phyloP scores from a whole-genome alignment of 2,329 filamentous ascomycete species.

The Fonsecaea multimorphosa region DNA sequence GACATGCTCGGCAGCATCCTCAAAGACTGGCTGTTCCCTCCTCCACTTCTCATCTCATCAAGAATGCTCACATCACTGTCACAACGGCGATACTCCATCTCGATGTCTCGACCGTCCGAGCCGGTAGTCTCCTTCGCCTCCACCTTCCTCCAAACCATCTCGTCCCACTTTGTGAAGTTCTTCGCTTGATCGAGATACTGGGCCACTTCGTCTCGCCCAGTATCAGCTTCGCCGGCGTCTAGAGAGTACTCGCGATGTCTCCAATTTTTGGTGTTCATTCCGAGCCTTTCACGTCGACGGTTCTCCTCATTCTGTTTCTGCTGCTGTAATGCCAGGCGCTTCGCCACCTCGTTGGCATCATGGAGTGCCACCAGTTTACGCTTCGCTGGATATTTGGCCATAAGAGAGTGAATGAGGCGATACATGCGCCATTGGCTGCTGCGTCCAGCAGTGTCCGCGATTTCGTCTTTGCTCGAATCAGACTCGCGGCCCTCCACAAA shows the following conservation, averaged over 20 bases:
- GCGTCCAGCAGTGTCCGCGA: constrained; percentile 13
- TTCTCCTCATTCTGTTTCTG: constrained; percentile 32
- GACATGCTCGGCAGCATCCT: too few relatives aligned
- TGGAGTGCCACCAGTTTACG: constrained; percentile 60
- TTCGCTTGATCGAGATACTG: constrained; percentile 8
- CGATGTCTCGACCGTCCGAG: constrained; percentile 9
- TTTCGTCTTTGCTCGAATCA: constrained; percentile 7
- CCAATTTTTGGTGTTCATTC: constrained; percentile 11
- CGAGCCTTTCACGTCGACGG: constrained; percentile 23
- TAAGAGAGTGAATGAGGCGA: constrained; percentile 27
- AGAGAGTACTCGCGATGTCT: background rate
- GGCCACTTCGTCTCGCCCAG: constrained; percentile 15
- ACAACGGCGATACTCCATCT: constrained; percentile 17
- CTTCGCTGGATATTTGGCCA: constrained; percentile 32
- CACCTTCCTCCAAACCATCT: constrained; percentile 26
- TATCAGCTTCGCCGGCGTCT: background rate
- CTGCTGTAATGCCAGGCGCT: constrained; percentile 49
- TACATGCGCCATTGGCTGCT: constrained; percentile 29
- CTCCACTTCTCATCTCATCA: background rate
- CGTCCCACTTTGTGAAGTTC: constrained; percentile 24
- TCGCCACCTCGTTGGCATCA: constrained; percentile 68
- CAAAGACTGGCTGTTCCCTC: too few relatives aligned
- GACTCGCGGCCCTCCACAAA: constrained; percentile 16
- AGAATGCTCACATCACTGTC: constrained; percentile 2
- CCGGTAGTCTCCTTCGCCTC: constrained; percentile 22